phyloP scores from a whole-genome alignment of 2,329 filamentous ascomycete genomes.

The Cercospora janseana region DNA sequence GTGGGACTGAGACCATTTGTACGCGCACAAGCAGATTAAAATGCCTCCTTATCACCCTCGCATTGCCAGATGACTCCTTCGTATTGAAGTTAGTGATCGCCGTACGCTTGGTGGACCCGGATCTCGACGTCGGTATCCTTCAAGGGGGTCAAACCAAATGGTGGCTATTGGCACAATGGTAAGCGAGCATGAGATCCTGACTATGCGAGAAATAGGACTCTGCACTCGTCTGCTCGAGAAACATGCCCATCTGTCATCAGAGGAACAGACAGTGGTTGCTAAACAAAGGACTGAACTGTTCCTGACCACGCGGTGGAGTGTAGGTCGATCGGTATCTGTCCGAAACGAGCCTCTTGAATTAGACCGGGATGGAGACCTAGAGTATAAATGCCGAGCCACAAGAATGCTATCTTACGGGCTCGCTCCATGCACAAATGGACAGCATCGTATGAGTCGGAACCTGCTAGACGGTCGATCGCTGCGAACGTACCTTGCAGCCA shows the following conservation, averaged over 20 bases:
- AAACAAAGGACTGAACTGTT: not conserved
- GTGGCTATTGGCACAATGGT: not conserved
- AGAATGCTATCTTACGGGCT: not conserved
- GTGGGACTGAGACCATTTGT: not conserved
- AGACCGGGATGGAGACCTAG: not conserved
- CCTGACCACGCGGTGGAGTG: not conserved
- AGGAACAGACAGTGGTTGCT: not conserved
- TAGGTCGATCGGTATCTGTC: not conserved
- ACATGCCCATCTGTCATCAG: not conserved
- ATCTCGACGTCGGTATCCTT: not conserved
- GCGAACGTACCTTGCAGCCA: not conserved
- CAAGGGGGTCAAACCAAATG: not conserved
- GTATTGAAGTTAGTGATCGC: not conserved
- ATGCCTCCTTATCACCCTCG: not conserved
- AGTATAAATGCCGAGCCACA: not conserved
- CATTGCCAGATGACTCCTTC: not conserved
- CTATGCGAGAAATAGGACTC: not conserved
- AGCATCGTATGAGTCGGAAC: not conserved
- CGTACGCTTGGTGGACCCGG: not conserved
- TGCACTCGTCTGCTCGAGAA: not conserved
- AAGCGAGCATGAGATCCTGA: not conserved
- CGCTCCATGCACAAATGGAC: not conserved
- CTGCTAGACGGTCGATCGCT: not conserved
- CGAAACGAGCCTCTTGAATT: not conserved
- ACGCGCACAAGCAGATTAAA: not conserved